Percentiles rank a stretch among this genome's conserved stretches.
Conservation (phyloP, 2,329 filamentous ascomycete species). For the Aphanoascus verrucosus region DNA sequence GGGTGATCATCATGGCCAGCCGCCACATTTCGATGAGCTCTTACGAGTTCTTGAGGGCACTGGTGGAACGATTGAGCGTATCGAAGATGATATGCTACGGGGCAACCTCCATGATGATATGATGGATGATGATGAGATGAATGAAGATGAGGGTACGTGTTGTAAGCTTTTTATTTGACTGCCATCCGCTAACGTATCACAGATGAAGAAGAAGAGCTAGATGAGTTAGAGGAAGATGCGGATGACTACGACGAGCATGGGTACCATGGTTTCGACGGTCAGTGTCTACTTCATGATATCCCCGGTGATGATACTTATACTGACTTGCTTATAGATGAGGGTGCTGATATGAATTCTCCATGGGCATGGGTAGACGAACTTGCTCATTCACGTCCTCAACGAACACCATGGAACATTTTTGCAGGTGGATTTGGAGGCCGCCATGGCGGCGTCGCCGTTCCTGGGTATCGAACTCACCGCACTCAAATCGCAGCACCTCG, state of each 20-base stretch:
- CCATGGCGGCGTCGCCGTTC: constrained; percentile 31
- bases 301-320: constrained; percentile 20
- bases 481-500: constrained; percentile 41
- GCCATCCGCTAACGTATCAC: constrained; percentile 26
- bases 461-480: constrained; percentile 37
- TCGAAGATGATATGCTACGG: constrained; percentile 37
- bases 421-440: constrained; percentile 45
- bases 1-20: constrained; percentile 27
- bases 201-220: constrained; percentile 47
- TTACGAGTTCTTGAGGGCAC: constrained; percentile 37
- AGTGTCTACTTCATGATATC: constrained; percentile 15
- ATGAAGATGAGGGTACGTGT: constrained; percentile 45
- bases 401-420: constrained; percentile 55
- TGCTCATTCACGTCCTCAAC: constrained; percentile 45
- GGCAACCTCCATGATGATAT: constrained; percentile 39
- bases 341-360: constrained; percentile 28
- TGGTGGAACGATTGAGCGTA: constrained; percentile 34
- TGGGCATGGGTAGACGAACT: constrained; percentile 47
- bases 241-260: constrained; percentile 38
- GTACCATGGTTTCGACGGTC: constrained; percentile 31
- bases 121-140: constrained; percentile 45
- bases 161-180: not conserved
- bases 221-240: constrained; percentile 27
- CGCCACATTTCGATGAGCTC: constrained; percentile 36
- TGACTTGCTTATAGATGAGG: constrained; percentile 23